phyloP scores from a whole-genome alignment of 1,284 basidiomycete species.

The Coniferiporia sulphurascens region DNA sequence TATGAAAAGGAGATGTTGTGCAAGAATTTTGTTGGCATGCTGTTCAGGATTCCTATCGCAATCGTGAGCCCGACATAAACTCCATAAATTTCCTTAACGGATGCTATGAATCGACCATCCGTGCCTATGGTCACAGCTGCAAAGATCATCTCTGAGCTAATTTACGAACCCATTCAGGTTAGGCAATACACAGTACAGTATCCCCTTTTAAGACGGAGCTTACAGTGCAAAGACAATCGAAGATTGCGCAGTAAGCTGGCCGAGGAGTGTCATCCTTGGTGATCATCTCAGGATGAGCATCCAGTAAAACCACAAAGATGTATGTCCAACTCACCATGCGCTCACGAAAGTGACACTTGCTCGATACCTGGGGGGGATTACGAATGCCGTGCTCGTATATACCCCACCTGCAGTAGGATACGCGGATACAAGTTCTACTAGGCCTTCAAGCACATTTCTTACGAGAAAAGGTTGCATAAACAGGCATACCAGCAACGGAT shows the following conservation, averaged over 20 bases:
- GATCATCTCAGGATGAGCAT: neutral
- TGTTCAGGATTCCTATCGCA: slow-evolving; percentile 19
- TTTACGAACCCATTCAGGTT: neutral
- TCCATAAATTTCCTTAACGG: slow-evolving; percentile 18
- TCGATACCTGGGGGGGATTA: slow-evolving; percentile 18
- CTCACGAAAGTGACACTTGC: slow-evolving; percentile 18
- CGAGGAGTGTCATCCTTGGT: slow-evolving; percentile 21
- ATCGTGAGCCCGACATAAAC: slow-evolving; percentile 20
- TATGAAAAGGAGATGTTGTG: slow-evolving; percentile 18
- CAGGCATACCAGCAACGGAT: slow-evolving; percentile 19
- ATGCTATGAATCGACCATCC: slow-evolving; percentile 19
- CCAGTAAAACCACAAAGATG: neutral
- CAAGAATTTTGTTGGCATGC: slow-evolving; percentile 18
- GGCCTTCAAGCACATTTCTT: too few relatives aligned
- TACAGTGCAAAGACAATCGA: slow-evolving; percentile 21
- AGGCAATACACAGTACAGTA: neutral
- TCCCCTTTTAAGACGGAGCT: neutral
- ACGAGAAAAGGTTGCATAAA: neutral
- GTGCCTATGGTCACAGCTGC: slow-evolving; percentile 22
- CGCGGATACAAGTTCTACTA: slow-evolving; percentile 21
- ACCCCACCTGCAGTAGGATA: slow-evolving; percentile 23
- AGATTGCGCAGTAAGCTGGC: slow-evolving; percentile 20
- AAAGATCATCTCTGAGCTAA: slow-evolving; percentile 21
- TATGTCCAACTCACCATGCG: slow-evolving; percentile 15
- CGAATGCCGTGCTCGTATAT: slow-evolving; percentile 21